phyloP scores from a whole-genome alignment of 2,329 filamentous ascomycete species.

The Fusarium penzigii region DNA sequence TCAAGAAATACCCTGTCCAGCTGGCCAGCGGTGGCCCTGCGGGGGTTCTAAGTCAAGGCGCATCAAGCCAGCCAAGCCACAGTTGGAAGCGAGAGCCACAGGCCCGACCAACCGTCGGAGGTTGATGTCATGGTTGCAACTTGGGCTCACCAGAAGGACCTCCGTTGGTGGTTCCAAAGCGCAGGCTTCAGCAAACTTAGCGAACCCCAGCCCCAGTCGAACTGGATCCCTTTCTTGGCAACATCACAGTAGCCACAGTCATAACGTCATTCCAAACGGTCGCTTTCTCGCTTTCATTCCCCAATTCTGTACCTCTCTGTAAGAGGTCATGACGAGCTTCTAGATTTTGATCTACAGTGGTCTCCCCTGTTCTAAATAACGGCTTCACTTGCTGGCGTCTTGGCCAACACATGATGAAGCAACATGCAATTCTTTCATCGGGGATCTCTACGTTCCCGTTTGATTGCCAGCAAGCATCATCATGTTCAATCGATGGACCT shows the following conservation, averaged over 20 bases:
- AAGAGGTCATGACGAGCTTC: neutral
- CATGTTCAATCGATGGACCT: neutral
- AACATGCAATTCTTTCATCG: conserved; percentile 1
- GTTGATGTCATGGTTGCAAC: conserved; percentile 27
- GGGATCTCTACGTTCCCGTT: neutral
- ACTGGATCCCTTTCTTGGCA: neutral
- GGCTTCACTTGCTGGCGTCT: neutral
- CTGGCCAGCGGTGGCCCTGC: conserved; percentile 23
- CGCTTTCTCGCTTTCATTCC: neutral
- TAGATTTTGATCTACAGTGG: conserved; percentile 5
- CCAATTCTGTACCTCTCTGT: neutral
- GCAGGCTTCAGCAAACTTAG: too few species aligned
- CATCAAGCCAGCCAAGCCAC: conserved; percentile 24
- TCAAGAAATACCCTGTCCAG: conserved; percentile 22
- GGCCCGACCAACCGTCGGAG: conserved; percentile 11
- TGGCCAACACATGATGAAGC: neutral
- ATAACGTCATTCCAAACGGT: neutral
- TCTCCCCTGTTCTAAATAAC: conserved; percentile 11
- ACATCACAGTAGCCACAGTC: neutral
- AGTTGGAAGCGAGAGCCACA: conserved; percentile 16
- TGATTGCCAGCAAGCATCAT: neutral
- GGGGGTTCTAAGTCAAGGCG: conserved; percentile 13
- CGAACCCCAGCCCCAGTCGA: neutral
- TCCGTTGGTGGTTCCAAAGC: too few species aligned
- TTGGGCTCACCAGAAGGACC: too few species aligned